Base-by-base conservation (phyloP, 208 protist species). In the Willaertia magna region DNA sequence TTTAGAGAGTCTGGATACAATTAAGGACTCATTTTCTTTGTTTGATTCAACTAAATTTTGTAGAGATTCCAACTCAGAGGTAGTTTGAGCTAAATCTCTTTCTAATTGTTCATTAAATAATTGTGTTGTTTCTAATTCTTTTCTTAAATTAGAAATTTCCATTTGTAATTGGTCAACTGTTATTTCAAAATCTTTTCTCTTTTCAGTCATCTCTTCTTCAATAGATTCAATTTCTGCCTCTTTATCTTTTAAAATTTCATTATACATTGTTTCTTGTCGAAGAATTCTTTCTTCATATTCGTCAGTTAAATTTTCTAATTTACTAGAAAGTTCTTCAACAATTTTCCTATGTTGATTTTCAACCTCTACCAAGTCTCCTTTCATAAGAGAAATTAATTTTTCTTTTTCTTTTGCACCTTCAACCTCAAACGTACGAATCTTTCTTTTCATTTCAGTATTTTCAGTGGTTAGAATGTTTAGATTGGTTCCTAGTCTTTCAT, bases 401-500 rank as follows among this genome's bases (percentile, higher is more conserved):
- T 67, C 55, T 26, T 67, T 67, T 30, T 67, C 55, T 30, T 67
- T 67, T 18, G 12, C n/a, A 7, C 34, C 4, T 67, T 67, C 55
- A 34, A 34, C 34, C n/a, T 67, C 55, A 1, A 67, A 67, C 26
- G 34, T 67, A 16, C 34, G 26, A 34, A 34, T 67, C 22, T 67
- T 6, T 34, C 34, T 67, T 34, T 34, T 30, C 12, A 67, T 12
- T 34, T n/a, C 34, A 12, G 26, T 67, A n/a, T 67, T 67, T n/a
- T 67, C 55, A 22, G 26, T 26, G 1, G 34, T 22, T 2, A 67
- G 22, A 11, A 26, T 34, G 1, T 67, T 26, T 34, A 67, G 26
- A 1, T 83, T 42, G 0, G 16, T 52, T 1, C 87, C 86, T 26
- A 87, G 16, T 40, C 92, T 90, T 4, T 59, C 74, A 39, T 92